phyloP scores from a whole-genome alignment of 108 stramenopile genomes.

The Chaetoceros muelleri region DNA sequence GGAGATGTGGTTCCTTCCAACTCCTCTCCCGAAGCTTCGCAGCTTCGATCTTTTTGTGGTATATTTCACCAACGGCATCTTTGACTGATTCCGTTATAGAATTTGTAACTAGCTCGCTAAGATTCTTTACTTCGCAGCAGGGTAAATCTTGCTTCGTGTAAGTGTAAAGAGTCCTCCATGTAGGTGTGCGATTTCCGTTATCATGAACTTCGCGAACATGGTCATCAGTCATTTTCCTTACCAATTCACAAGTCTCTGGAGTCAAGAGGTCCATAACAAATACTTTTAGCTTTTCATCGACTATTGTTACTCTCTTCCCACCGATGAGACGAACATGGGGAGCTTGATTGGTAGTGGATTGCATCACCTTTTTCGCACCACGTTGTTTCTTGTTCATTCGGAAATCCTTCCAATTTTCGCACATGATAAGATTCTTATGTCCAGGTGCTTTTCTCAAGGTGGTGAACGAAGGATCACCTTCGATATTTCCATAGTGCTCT shows the following conservation, averaged over 20 bases:
- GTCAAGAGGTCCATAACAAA: constrained; percentile 37
- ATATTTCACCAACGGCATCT: constrained; percentile 21
- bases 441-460: no score
- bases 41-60: constrained; percentile 24
- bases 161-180: constrained; percentile 44
- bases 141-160: constrained; percentile 48
- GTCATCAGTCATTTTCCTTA: constrained; percentile 31
- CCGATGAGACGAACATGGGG: no score
- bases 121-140: constrained; percentile 21
- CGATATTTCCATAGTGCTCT: no score
- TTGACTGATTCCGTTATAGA: constrained; percentile 19
- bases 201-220: constrained; percentile 16
- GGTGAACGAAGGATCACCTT: no score
- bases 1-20: constrained; percentile 46
- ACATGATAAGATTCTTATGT: no score
- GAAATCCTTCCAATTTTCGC: no score
- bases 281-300: constrained; percentile 26
- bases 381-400: no score
- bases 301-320: constrained; percentile 29
- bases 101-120: constrained; percentile 21
- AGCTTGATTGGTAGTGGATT: no score
- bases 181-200: constrained; percentile 5
- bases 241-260: constrained; percentile 25
- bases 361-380: no score
- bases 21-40: constrained; percentile 26